Base-by-base conservation (phyloP, 2,329 filamentous ascomycete genomes). In the Aspergillus piperis region DNA sequence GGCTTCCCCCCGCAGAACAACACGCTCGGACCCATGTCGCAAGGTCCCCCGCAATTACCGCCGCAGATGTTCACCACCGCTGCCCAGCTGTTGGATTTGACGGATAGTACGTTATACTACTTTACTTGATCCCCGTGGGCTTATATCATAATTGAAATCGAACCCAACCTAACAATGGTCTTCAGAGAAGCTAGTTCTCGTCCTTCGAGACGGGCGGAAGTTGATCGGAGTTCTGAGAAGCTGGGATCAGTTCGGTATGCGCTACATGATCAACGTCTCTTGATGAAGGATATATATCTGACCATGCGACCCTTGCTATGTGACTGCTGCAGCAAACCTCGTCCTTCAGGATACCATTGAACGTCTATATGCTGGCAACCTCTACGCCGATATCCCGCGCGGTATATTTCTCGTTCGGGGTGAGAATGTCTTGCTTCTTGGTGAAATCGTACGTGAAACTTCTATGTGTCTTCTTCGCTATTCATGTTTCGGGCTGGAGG, bases 1-100 rank as follows among this genome's bases (percentile, higher is more conserved):
- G 68, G 70, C 51, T 68, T 66, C 15, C 58, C 68, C 15, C 64
- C 66, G 51, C 70, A 74, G 51, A 50, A 62, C 30, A 65, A 73
- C 64, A 64, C 64, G 47, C 67, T 73, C 39, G 73, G 71, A 13
- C 68, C 71, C 32, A 66, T 69, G 64, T 66, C 68, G 19, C 73
- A 76, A 49, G 79, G 78, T 3, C 75, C 78, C 15, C 80, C 80
- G 21, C 80, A 82, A 66, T 71, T 82, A 58, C 80, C 80, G 13
- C 93, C 93, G 61, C 94, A 99, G 82, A 97, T 98, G 90, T 99
- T 99, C 80, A 96, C 95, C 17, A 99, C 95, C 32, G 95, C 95
- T 32, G 93, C 95, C 57, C 95, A 98, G 81, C 83, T 99, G 61
- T 82, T 99, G 61, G 95, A 99, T 76, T 84, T 99, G 71, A 98